Base-by-base conservation (phyloP, 2,329 filamentous ascomycete species). In the Raffaelea deltoideospora region DNA sequence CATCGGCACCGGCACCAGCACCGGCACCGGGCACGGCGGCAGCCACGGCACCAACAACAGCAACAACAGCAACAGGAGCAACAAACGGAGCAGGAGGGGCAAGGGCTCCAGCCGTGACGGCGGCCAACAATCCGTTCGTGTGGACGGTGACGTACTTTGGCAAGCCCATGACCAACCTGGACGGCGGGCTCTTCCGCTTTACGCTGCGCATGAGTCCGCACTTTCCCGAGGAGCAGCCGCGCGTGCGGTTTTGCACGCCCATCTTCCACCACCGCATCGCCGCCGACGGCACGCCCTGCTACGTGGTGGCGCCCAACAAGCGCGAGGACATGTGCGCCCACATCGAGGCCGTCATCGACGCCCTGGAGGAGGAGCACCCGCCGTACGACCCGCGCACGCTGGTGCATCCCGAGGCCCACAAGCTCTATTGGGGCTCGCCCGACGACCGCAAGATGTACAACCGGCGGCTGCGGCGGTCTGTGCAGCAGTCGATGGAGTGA, bases 91-190 rank as follows among this genome's bases (percentile, higher is more conserved):
- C n/a, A n/a, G n/a, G n/a, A n/a, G n/a, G n/a, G n/a, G n/a, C n/a
- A n/a, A n/a, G n/a, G n/a, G n/a, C n/a, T n/a, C n/a, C n/a, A n/a
- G n/a, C n/a, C n/a, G n/a, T n/a, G n/a, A n/a, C n/a, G n/a, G n/a
- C n/a, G n/a, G 26, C n/a, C 44, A 72, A 67, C 28, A 96, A 95
- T 48, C 87, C 88, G 0, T 95, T 95, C 50, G 67, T 88, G 17
- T 96, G 90, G 90, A 57, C 69, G 17, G 55, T 96, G 41, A 90
- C 84, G 2, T 87, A 94, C 53, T 92, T 95, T 52, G 90, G 90
- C 20, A 73, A 79, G 37, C 84, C 86, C 1, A 92, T 90, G 79
- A 93, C 86, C 6, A 86, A 93, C 47, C 71, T 96, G 2, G 88
- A 96, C 48, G 88, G 87, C 14, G 86, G 88, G 2, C 70, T 96